Conservation (phyloP, 1,284 basidiomycete species). For the Pascua sp. region DNA sequence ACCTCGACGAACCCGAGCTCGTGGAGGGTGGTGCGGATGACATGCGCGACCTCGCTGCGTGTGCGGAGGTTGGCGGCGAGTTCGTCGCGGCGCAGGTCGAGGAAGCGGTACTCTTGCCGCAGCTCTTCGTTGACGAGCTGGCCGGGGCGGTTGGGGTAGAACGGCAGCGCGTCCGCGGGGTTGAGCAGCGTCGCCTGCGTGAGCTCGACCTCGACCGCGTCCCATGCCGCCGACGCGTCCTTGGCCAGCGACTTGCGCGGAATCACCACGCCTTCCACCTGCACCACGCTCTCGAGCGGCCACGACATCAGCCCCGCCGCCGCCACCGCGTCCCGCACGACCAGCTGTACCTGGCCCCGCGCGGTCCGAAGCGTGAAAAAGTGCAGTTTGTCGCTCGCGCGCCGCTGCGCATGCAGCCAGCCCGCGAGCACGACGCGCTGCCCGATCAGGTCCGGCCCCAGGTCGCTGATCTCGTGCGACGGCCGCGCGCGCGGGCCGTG, state of each 20-base stretch:
- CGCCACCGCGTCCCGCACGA: slow-evolving; percentile 50
- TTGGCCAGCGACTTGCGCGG: slow-evolving; percentile 57
- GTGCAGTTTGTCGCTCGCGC: slow-evolving; percentile 41
- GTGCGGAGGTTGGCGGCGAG: slow-evolving; percentile 74
- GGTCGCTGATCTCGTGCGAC: slow-evolving; percentile 63
- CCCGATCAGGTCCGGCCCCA: slow-evolving; percentile 58
- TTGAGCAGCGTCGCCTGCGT: slow-evolving; percentile 70
- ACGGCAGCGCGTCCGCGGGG: slow-evolving; percentile 69
- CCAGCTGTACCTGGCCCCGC: slow-evolving; percentile 68
- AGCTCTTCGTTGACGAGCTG: slow-evolving; percentile 78
- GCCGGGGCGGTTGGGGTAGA: slow-evolving; percentile 72
- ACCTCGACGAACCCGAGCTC: slow-evolving; percentile 80
- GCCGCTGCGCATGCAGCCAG: slow-evolving; percentile 67
- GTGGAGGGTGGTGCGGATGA: slow-evolving; percentile 70
- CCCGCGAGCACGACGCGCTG: slow-evolving; percentile 65
- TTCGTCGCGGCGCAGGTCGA: slow-evolving; percentile 74
- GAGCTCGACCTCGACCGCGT: slow-evolving; percentile 77
- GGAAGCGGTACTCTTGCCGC: slow-evolving; percentile 75
- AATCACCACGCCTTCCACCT: slow-evolving; percentile 67
- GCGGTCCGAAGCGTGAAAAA: slow-evolving; percentile 68
- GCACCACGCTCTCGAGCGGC: slow-evolving; percentile 71
- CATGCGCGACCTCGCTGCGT: slow-evolving; percentile 73
- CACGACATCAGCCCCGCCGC: slow-evolving; percentile 58
- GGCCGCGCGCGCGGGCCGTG: slow-evolving; percentile 14
- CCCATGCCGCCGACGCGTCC: slow-evolving; percentile 48